phyloP scores from a whole-genome alignment of 1,139 yeast genomes.

The Saccharomyces pastorianus region DNA sequence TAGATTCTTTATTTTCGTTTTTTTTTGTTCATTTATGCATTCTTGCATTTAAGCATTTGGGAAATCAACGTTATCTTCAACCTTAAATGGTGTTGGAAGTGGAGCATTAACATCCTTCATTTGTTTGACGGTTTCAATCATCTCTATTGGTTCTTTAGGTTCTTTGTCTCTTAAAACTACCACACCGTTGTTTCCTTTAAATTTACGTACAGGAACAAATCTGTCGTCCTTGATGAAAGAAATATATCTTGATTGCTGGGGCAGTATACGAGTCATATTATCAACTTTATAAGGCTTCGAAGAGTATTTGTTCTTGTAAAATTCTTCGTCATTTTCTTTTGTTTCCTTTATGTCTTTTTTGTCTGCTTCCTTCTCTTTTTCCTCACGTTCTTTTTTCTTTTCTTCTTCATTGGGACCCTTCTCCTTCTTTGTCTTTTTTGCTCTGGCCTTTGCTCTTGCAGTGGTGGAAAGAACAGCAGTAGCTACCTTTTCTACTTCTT shows the following conservation, averaged over 20 bases:
- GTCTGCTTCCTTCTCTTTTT: conserved; percentile 30
- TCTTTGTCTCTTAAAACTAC: conserved; percentile 65
- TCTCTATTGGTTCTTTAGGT: conserved; percentile 57
- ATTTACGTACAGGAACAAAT: conserved; percentile 75
- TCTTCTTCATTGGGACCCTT: conserved; percentile 33
- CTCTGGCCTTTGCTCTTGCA: conserved; percentile 84
- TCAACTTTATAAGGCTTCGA: conserved; percentile 60
- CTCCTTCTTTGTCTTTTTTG: conserved; percentile 62
- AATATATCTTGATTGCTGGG: conserved; percentile 80
- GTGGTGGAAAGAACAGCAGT: conserved; percentile 94
- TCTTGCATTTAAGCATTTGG: not conserved
- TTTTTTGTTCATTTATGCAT: not conserved
- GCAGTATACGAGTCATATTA: conserved; percentile 83
- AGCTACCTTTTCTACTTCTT: conserved; percentile 81
- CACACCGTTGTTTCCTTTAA: conserved; percentile 74
- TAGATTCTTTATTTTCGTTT: not conserved
- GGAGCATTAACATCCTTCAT: conserved; percentile 80
- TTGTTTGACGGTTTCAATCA: conserved; percentile 82
- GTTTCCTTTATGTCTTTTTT: conserved; percentile 24
- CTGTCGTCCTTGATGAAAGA: conserved; percentile 70
- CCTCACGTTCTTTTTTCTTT: conserved; percentile 32
- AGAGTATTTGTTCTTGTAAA: conserved; percentile 35
- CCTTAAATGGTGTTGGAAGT: conserved; percentile 70
- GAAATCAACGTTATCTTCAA: conserved; percentile 29
- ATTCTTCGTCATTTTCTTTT: conserved; percentile 30